Percentiles rank a stretch among this genome's conserved stretches.
These are phyloP conservation scores for Colletotrichum viniferum DNA, from an alignment of 2,329 filamentous ascomycete species.

Conservation along the genomic window DNA sequence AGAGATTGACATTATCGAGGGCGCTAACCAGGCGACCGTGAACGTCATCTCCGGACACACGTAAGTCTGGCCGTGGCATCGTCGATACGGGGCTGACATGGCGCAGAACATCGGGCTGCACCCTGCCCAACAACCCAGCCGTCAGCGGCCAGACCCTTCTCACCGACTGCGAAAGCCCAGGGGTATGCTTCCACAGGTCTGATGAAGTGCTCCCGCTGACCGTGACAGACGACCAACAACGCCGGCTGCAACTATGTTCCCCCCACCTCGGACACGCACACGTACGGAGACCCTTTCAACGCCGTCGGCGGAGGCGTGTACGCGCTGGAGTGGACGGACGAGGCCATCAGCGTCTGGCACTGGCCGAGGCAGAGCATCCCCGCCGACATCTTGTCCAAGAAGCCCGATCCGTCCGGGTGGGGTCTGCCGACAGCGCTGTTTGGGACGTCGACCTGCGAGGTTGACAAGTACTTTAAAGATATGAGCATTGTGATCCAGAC, in stretches of 20 bases:
- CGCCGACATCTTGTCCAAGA: conserved; percentile 61
- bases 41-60: conserved; percentile 71
- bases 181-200: not conserved
- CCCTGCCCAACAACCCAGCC: conserved; percentile 21
- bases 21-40: conserved; percentile 63
- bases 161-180: conserved; percentile 28
- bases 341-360: conserved; percentile 76
- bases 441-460: conserved; percentile 67
- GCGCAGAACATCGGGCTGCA: conserved; percentile 30
- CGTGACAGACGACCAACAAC: conserved; percentile 28
- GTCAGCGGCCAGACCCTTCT: conserved; percentile 16
- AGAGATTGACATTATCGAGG: conserved; percentile 75
- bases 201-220: not conserved
- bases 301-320: conserved; percentile 69
- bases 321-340: conserved; percentile 71
- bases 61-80: conserved; percentile 23
- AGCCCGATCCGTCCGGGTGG: conserved; percentile 70
- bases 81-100: conserved; percentile 22
- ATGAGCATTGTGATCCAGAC: conserved; percentile 78
- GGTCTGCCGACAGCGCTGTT: conserved; percentile 72
- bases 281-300: conserved; percentile 72
- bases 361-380: conserved; percentile 73
- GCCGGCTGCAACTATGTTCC: conserved; percentile 51
- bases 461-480: conserved; percentile 67
- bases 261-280: conserved; percentile 42